These are phyloP conservation scores for Lactarius psammicola DNA, from an alignment of 768 basidiomycete genomes.

Conservation along the genomic window DNA sequence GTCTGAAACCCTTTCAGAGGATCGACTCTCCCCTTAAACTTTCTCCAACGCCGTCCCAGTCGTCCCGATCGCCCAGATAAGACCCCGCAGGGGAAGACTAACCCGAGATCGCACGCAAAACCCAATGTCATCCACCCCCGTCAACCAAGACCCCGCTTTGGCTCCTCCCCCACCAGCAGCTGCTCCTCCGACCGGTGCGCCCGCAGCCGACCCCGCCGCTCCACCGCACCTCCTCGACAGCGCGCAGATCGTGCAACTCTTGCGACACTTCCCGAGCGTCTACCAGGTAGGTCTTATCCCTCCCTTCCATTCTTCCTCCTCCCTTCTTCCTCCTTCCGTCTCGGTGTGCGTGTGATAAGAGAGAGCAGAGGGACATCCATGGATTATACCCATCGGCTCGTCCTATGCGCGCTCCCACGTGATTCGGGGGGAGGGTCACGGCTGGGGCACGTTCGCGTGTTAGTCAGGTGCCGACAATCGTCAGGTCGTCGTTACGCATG, in stretches of 20 bases:
- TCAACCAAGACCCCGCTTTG: constrained; percentile 19
- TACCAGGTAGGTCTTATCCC: constrained; percentile 17
- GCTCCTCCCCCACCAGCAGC: constrained; percentile 9
- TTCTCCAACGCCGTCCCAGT: neutral
- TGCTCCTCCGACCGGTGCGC: constrained; percentile 4
- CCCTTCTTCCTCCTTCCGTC: neutral
- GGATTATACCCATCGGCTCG: neutral
- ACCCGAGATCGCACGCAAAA: neutral
- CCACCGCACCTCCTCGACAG: constrained; percentile 18
- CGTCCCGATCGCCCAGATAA: constrained; percentile 22
- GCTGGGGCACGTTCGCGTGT: constrained; percentile 29
- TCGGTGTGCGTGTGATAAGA: neutral
- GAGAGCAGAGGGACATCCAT: neutral
- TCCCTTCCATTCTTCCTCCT: neutral
- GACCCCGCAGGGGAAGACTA: neutral
- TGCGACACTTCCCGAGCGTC: constrained; percentile 24
- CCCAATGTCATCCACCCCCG: constrained; percentile 20
- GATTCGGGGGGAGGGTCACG: constrained; percentile 27
- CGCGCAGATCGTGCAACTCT: constrained; percentile 22
- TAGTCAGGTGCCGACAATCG: constrained; percentile 23
- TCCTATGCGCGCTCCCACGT: constrained; percentile 23
- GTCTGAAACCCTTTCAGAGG: neutral
- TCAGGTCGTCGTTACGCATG: neutral
- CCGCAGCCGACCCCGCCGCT: constrained; percentile 8
- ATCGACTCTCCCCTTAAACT: neutral